A percentile compares a stretch with the other conserved stretches of the same genome.
phyloP scores from a whole-genome alignment of 129 eudicot genomes.

The Pseudognaphalium luteoalbum region DNA sequence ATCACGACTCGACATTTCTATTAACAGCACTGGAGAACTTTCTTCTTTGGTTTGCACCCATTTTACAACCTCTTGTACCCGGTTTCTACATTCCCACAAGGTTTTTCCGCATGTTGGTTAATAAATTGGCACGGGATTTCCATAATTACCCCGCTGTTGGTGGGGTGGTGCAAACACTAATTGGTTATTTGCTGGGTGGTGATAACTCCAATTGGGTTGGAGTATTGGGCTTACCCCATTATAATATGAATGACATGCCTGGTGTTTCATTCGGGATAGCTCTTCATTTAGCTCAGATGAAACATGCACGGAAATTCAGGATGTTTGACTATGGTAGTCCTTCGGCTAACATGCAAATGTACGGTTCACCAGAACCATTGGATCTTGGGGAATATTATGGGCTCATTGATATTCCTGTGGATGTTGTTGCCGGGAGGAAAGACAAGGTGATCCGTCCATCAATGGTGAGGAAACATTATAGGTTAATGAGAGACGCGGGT shows the following conservation, averaged over 20 bases:
- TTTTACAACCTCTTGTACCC: constrained; percentile 58
- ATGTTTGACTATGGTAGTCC: constrained; percentile 87
- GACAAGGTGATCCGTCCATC: constrained; percentile 87
- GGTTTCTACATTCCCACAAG: constrained; percentile 89
- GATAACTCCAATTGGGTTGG: constrained; percentile 98
- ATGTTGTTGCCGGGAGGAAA: constrained; percentile 79
- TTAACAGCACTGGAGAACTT: constrained; percentile 59
- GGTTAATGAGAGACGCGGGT: constrained; percentile 62
- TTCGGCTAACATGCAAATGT: constrained; percentile 59
- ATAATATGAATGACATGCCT: constrained; percentile 97
- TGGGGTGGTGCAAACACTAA: constrained; percentile 88
- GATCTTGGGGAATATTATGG: constrained; percentile 79
- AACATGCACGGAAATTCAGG: constrained; percentile 49
- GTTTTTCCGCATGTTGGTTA: constrained; percentile 88
- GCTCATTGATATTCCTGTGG: constrained; percentile 85
- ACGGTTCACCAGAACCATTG: constrained; percentile 80
- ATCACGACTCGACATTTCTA: constrained; percentile 59
- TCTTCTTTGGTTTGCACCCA: constrained; percentile 59
- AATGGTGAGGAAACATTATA: constrained; percentile 81
- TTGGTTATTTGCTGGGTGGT: constrained; percentile 83
- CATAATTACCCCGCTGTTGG: constrained; percentile 95
- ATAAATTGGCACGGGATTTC: constrained; percentile 94
- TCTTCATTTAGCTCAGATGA: constrained; percentile 84
- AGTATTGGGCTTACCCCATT: constrained; percentile 81
- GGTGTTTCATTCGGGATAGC: constrained; percentile 84